Base-by-base conservation (phyloP, 306 rosid species). In the Amphicarpaea edgeworthii region DNA sequence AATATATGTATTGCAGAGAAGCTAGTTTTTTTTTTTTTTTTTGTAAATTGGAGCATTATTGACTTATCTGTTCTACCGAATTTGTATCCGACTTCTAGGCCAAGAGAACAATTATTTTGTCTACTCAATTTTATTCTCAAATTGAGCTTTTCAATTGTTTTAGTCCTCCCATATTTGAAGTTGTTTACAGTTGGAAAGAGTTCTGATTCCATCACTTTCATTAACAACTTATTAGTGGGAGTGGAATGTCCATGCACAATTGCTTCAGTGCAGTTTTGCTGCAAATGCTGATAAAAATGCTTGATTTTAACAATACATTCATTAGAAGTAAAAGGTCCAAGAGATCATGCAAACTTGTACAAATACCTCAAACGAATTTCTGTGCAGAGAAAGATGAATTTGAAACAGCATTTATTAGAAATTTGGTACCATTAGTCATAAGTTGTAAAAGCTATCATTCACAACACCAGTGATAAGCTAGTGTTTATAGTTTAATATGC, bases 341-440 rank as follows among this genome's bases (percentile, higher is more conserved):
- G 9, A 38, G 26, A 58, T 47, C 20, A 24, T 19, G 61, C 23
- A 66, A 14, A 65, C 38, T 45, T 57, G 50, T 50, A 16, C 30
- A 34, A 51, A 70, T 81, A 70, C 17, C 54, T 34, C 9, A 7
- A 58, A 49, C 51, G 71, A 38, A 78, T 20, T 67, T 72, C 37
- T 67, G n/a, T 41, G 40, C 15, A 49, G 54, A 74, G 67, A 74
- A 74, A 64, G 55, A 41, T 41, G 8, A 55, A 60, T 70, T 74
- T 64, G 71, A 75, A 17, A 17, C 47, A 60, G 60, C 68, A 43
- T 74, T 49, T 61, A 68, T 60, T 66, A 55, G 51, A 62, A 63
- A 57, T 64, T 40, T 57, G 62, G 58, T 46, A n/a, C 41, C 15
- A 9, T 41, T 23, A 61, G 14, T 69, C 66, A 53, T 79, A 42